phyloP scores from a whole-genome alignment of 495 filamentous ascomycete species.

The Podospora sp. region DNA sequence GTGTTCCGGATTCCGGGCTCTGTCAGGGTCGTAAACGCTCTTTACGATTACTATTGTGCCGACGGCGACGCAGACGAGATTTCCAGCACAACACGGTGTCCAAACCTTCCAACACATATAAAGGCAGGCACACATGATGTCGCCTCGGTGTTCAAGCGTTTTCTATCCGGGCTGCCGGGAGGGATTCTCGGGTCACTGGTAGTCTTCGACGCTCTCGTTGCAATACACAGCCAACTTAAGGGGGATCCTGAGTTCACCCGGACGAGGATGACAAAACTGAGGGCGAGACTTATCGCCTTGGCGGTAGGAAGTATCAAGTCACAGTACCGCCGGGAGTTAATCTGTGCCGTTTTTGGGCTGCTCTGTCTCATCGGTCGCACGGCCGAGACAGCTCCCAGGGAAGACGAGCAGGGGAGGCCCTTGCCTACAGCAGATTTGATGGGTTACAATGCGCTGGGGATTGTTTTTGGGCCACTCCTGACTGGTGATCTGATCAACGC shows the following conservation, averaged over 20 bases:
- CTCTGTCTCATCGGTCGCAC: slow-evolving; percentile 57
- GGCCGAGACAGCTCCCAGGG: slow-evolving; percentile 51
- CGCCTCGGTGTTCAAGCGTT: slow-evolving; percentile 69
- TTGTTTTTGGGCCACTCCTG: slow-evolving; percentile 66
- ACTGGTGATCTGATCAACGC: slow-evolving; percentile 57
- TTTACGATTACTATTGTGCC: slow-evolving; percentile 66
- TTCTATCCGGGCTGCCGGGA: slow-evolving; percentile 70
- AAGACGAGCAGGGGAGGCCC: slow-evolving; percentile 50
- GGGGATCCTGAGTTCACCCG: slow-evolving; percentile 50
- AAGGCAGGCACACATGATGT: slow-evolving; percentile 65
- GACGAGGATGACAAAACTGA: slow-evolving; percentile 55
- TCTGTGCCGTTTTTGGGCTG: slow-evolving; percentile 68
- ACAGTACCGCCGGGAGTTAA: slow-evolving; percentile 61
- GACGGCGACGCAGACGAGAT: slow-evolving; percentile 51
- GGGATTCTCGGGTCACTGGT: slow-evolving; percentile 71
- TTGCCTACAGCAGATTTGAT: slow-evolving; percentile 55
- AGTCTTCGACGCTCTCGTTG: slow-evolving; percentile 66
- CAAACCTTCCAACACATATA: slow-evolving; percentile 59
- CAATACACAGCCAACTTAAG: slow-evolving; percentile 60
- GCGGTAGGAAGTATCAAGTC: slow-evolving; percentile 59
- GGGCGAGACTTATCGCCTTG: slow-evolving; percentile 65
- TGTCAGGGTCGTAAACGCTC: slow-evolving; percentile 51
- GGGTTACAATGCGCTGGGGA: slow-evolving; percentile 64
- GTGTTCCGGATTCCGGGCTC: slow-evolving; percentile 70
- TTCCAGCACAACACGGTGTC: slow-evolving; percentile 55